A percentile compares a stretch with the other conserved stretches of the same genome.
Evolutionary conservation across 2,329 filamentous ascomycete species (phyloP).

Genomic region (Pyrenophora seminiperda): DNA sequence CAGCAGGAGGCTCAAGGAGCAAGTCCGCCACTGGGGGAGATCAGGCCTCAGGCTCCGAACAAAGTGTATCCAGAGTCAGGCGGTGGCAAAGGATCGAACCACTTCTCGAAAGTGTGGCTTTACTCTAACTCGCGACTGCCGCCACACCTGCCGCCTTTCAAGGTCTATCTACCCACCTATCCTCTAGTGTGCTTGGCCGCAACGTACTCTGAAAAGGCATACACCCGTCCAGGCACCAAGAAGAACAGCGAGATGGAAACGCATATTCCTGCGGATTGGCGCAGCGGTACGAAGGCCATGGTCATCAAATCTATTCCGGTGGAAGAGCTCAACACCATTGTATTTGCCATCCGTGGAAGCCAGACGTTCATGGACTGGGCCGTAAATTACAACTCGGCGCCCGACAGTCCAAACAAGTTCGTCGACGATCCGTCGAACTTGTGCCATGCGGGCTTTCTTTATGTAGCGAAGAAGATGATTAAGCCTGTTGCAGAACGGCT

Average conservation of each 20-base stretch:
- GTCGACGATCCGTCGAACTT: constrained; percentile 77
- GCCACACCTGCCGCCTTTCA: constrained; percentile 67
- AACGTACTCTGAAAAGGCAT: constrained; percentile 76
- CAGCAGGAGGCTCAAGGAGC: constrained; percentile 20
- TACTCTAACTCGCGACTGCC: constrained; percentile 80
- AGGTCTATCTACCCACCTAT: constrained; percentile 75
- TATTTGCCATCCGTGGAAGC: constrained; percentile 82
- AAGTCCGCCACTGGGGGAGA: constrained; percentile 21
- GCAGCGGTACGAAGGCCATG: constrained; percentile 81
- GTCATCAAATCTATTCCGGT: constrained; percentile 80
- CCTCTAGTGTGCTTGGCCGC: constrained; percentile 79
- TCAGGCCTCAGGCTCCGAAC: constrained; percentile 19
- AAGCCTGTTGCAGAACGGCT: constrained; percentile 72
- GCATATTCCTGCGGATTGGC: constrained; percentile 73
- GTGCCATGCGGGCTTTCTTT: constrained; percentile 81
- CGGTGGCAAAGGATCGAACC: constrained; percentile 36
- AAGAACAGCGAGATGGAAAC: constrained; percentile 67
- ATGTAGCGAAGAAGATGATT: constrained; percentile 76
- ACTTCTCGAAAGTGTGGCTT: constrained; percentile 75
- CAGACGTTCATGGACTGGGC: constrained; percentile 85
- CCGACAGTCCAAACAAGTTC: constrained; percentile 69
- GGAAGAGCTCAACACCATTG: constrained; percentile 77
- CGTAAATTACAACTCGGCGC: constrained; percentile 75
- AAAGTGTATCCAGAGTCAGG: constrained; percentile 21
- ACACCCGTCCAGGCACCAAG: constrained; percentile 60